Evolutionary conservation across 192 early-diverging fungal species (phyloP), one percentile per base, ranked within the genome.

Genomic region (Mortierella antarctica): DNA sequence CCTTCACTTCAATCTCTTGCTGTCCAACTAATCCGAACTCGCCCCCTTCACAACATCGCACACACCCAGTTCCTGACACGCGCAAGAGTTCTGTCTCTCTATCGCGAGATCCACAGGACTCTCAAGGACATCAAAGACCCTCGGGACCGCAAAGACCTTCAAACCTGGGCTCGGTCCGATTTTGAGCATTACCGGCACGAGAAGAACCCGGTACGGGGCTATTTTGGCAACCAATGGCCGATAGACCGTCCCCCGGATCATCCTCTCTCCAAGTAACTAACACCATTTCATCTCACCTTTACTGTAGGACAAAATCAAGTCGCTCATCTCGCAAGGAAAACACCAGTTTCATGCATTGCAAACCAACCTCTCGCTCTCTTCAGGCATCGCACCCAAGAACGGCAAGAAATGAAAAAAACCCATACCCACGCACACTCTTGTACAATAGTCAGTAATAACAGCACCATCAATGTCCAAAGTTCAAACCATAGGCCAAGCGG

Each of bases 291-390:
- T 13, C 31, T 7, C 46, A 21, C 18, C 4, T 2, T 2, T 23
- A 49, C n/a, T 49, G 47, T 65, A 79, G 77, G 77, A 72, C 65
- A 80, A 68, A 65, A 68, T 80, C 65, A 80, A 80, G 65, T 80
- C 77, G 0, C 51, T 79, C 6, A 66, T 79, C 76, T 79, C 76
- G 0, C 76, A 79, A 44, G 76, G 76, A 67, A 79, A 79, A 18
- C 76, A 79, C 44, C 76, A 79, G 40, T 79, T 79, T 58, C 76
- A 79, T 42, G 69, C 64, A 3, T 20, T 79, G 5, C 76, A 79
- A 23, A 79, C 76, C 23, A 79, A 62, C 40, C 64, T 79, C 12
- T 67, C 76, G n/a, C 58, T 79, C 2, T 79, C 76, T 0, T 71
- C 69, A 6, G 69, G 68, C 20, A 44, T 59, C 20, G 54, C 62